phyloP scores from a whole-genome alignment of 805 yeast genomes.

The Candida sakaeoensis region DNA sequence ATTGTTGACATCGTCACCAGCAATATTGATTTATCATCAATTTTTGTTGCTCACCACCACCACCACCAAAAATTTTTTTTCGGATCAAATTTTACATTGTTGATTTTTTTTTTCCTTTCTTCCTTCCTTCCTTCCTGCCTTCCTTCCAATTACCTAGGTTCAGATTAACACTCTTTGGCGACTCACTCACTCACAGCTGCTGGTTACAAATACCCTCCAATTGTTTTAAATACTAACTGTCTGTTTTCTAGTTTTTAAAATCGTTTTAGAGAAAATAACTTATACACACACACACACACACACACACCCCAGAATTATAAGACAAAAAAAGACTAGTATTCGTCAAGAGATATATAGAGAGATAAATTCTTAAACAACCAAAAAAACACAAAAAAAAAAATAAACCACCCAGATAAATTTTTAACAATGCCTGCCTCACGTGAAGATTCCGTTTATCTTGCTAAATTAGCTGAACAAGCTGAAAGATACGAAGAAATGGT shows the following conservation, averaged over 20 bases:
- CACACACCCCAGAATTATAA: too few relatives aligned
- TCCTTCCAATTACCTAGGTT: not conserved
- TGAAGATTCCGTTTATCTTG: constrained; percentile 97
- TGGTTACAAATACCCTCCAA: too few relatives aligned
- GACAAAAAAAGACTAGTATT: too few relatives aligned
- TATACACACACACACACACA: too few relatives aligned
- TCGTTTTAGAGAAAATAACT: not conserved
- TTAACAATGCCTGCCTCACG: constrained; percentile 73
- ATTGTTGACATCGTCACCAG: not conserved
- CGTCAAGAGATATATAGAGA: too few relatives aligned
- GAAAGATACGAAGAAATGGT: constrained; percentile 99
- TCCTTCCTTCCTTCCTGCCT: not conserved
- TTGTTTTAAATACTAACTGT: too few relatives aligned
- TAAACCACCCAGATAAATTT: not conserved
- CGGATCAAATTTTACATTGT: constrained; percentile 1
- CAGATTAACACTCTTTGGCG: too few relatives aligned
- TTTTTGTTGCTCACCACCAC: not conserved
- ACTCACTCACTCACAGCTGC: too few relatives aligned
- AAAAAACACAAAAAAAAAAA: not conserved
- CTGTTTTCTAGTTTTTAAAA: too few relatives aligned
- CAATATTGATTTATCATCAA: not conserved
- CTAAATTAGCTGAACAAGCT: constrained; percentile 98
- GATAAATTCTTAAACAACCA: too few relatives aligned
- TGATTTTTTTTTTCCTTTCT: not conserved
- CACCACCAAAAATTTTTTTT: not conserved